Percentiles rank a stretch among this genome's conserved stretches.
phyloP scores from a whole-genome alignment of 192 early-diverging fungal species.

The Oehlia diaphana region DNA sequence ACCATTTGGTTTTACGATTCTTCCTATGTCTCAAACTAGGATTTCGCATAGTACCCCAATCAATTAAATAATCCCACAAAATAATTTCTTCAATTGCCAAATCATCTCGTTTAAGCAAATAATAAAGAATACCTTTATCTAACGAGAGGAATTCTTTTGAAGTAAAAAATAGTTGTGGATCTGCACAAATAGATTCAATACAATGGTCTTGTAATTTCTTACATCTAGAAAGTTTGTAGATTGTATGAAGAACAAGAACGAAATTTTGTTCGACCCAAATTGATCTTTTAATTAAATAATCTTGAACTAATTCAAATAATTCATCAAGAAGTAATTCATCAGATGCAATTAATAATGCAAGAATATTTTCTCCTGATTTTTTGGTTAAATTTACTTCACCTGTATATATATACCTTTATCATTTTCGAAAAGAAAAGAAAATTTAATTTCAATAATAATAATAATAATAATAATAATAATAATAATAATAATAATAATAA shows the following conservation, averaged over 20 bases:
- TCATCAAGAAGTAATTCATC: no score
- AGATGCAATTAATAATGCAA: no score
- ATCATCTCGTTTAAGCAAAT: no score
- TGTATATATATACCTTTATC: no score
- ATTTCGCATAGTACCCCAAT: not conserved
- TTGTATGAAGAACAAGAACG: constrained; percentile 9
- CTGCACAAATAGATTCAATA: constrained; percentile 12
- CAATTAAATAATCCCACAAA: constrained; percentile 13
- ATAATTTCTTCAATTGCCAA: constrained; percentile 5
- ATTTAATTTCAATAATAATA: no score
- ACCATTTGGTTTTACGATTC: not conserved
- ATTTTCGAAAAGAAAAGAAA: no score
- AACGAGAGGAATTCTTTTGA: not conserved
- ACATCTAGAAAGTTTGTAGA: not conserved
- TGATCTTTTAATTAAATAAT: constrained; percentile 1
- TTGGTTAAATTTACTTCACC: no score
- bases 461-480: no score
- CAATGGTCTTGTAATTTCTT: constrained; percentile 9
- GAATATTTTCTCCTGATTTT: no score
- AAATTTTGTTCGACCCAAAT: constrained; percentile 3
- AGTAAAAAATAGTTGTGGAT: not conserved
- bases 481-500: no score
- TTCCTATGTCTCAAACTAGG: not conserved
- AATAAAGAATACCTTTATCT: no score
- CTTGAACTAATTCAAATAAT: no score